Conservation (phyloP, 805 yeast species). For the Pachysolen tannophilus region DNA sequence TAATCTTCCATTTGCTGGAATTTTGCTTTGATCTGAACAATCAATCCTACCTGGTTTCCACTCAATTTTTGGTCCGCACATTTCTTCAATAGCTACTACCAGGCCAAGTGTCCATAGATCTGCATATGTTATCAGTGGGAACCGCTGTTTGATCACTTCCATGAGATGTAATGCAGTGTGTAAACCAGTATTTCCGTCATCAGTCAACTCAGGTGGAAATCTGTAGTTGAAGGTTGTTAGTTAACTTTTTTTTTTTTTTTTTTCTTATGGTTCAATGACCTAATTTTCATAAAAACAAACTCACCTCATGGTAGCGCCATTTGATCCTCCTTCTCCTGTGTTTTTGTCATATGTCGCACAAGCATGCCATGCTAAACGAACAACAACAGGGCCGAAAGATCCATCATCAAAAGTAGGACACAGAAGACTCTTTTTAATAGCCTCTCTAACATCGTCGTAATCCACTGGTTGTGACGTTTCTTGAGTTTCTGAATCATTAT, state of each 20-base stretch:
- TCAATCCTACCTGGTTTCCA: constrained; percentile 85
- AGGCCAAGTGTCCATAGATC: constrained; percentile 79
- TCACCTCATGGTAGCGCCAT: constrained; percentile 60
- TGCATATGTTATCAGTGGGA: constrained; percentile 69
- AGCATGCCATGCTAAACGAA: constrained; percentile 82
- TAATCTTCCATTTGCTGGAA: constrained; percentile 61
- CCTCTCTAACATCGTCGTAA: constrained; percentile 26
- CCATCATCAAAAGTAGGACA: constrained; percentile 51
- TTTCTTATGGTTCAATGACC: neutral
- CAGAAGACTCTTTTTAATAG: constrained; percentile 25
- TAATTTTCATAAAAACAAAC: neutral
- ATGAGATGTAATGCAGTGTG: constrained; percentile 47
- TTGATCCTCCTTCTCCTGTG: constrained; percentile 54
- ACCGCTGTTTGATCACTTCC: constrained; percentile 46
- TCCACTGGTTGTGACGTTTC: constrained; percentile 13
- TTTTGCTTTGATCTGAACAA: constrained; percentile 34
- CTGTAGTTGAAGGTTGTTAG: too few relatives aligned
- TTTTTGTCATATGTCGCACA: constrained; percentile 70
- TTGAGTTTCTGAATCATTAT: constrained; percentile 8
- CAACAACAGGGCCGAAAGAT: constrained; percentile 69
- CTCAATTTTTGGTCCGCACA: constrained; percentile 68
- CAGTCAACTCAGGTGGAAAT: constrained; percentile 43
- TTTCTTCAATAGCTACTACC: constrained; percentile 67
- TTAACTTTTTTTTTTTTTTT: constrained; percentile 12
- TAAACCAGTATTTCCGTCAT: constrained; percentile 58